Base-by-base conservation (phyloP, 208 protist species). In the Leishmania gerbilli region DNA sequence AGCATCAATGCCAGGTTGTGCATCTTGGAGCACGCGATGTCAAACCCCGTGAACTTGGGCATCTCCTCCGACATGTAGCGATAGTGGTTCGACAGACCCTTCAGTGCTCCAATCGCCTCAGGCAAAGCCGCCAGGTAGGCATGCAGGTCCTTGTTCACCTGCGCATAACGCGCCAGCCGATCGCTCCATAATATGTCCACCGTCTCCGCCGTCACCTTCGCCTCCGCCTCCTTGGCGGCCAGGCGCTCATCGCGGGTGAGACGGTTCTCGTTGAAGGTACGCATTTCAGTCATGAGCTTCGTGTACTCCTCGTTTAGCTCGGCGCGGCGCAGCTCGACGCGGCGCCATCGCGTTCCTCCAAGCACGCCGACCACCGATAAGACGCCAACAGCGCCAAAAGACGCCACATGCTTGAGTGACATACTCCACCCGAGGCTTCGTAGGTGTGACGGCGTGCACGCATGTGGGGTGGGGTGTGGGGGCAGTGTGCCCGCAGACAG, bases 21-120 rank as follows among this genome's bases (percentile, higher is more conserved):
- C 64, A 97, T 84, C 79, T 95, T 96, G 27, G 83, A 88, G 76
- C 91, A 95, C 1, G 92, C 89, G 11, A 97, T 88, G 77, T 97
- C 94, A 76, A 96, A 97, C 45, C 84, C 85, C 55, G 94, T 76
- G 76, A 95, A 97, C 80, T 90, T 88, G 0, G 87, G 87, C 91
- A 95, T 93, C 83, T 95, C 89, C 49, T 85, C 86, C 1, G 79
- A 74, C 92, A 97, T 95, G 89, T 96, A 95, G 51, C 86, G 85
- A 77, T 96, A 97, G 87, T 96, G 94, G 71, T 91, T 95, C 21
- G 88, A 89, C 13, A 96, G 71, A 3, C 92, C 92, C 60, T 93
- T 91, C 45, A 96, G 77, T 2, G 81, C 86, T 0, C 92, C 92
- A 60, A 96, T 76, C 2, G 90, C 91, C 81, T 97, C 92, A 9